These are phyloP conservation scores for Castanea crenata DNA, from an alignment of 306 rosid genomes.

Conservation along the genomic window DNA sequence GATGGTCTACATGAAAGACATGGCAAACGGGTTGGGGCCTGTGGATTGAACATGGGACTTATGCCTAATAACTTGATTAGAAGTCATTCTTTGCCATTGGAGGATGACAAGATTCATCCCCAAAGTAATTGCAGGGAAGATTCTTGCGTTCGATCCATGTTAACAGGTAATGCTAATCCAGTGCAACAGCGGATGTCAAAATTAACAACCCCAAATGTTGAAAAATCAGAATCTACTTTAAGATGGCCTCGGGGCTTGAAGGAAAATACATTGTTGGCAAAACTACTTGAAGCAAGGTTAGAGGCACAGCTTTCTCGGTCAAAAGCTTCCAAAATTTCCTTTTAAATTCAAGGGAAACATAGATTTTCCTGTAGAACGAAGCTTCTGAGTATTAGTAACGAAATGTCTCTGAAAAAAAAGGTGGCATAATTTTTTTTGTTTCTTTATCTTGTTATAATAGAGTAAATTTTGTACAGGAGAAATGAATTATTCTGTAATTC, in stretches of 20 bases:
- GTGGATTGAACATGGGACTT: slow-evolving; percentile 24
- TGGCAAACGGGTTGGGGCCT: slow-evolving; percentile 15
- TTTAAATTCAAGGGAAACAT: slow-evolving; percentile 16
- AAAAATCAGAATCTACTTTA: slow-evolving; percentile 31
- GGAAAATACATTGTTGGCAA: slow-evolving; percentile 79
- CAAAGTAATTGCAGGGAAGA: slow-evolving; percentile 44
- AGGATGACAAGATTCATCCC: slow-evolving; percentile 32
- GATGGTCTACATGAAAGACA: slow-evolving; percentile 28
- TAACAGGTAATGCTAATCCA: slow-evolving; percentile 42
- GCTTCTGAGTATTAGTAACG: slow-evolving; percentile 4
- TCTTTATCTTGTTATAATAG: not conserved
- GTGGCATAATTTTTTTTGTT: not conserved
- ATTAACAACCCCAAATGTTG: slow-evolving; percentile 34
- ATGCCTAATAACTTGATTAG: slow-evolving; percentile 20
- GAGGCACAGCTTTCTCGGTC: slow-evolving; percentile 48
- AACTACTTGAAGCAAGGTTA: slow-evolving; percentile 78
- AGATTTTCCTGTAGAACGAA: not conserved
- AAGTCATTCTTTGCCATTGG: slow-evolving; percentile 40
- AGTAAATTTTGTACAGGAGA: slow-evolving; percentile 32
- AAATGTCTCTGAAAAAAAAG: not conserved
- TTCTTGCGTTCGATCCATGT: slow-evolving; percentile 27
- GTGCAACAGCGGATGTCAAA: slow-evolving; percentile 48
- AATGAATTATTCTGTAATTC: slow-evolving; percentile 13
- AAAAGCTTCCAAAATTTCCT: slow-evolving; percentile 28
- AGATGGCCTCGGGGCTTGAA: slow-evolving; percentile 61